Percentiles rank a stretch among this genome's conserved stretches.
These are phyloP conservation scores for Elaeis guineensis DNA, from an alignment of 176 grass and related monocot genomes.

Conservation along the genomic window DNA sequence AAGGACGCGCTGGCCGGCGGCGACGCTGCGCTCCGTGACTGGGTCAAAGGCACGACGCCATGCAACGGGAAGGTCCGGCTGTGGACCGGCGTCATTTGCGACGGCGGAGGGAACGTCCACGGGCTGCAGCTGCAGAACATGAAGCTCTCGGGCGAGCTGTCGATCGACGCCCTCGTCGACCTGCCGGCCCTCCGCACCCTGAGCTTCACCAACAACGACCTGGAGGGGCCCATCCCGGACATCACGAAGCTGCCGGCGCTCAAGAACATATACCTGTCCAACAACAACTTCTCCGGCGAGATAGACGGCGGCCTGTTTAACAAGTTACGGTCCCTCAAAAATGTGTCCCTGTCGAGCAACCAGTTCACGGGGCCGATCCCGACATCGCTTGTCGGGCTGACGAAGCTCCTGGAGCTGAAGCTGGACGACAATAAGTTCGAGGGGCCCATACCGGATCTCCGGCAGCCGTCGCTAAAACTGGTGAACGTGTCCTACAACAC, in stretches of 20 bases:
- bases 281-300: neutral
- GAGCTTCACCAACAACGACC: slow-evolving; percentile 3
- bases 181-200: neutral
- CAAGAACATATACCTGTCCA: slow-evolving; percentile 1
- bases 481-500: slow-evolving; percentile 1
- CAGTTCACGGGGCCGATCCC: neutral
- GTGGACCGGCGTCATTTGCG: slow-evolving; percentile 30
- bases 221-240: neutral
- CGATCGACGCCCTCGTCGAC: neutral
- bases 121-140: slow-evolving; percentile 51
- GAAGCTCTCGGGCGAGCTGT: slow-evolving; percentile 37
- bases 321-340: neutral
- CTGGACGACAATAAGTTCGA: slow-evolving; percentile 4
- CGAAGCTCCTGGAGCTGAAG: neutral
- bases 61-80: neutral
- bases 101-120: neutral
- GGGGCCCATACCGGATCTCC: neutral
- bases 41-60: slow-evolving; percentile 10
- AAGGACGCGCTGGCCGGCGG: slow-evolving; percentile 18
- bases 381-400: neutral
- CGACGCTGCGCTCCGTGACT: slow-evolving; percentile 9
- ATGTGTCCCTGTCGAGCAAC: neutral
- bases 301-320: neutral
- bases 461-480: neutral
- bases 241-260: slow-evolving; percentile 1